Conservation (phyloP, 2,329 filamentous ascomycete genomes). For the Diaporthe amygdali region DNA sequence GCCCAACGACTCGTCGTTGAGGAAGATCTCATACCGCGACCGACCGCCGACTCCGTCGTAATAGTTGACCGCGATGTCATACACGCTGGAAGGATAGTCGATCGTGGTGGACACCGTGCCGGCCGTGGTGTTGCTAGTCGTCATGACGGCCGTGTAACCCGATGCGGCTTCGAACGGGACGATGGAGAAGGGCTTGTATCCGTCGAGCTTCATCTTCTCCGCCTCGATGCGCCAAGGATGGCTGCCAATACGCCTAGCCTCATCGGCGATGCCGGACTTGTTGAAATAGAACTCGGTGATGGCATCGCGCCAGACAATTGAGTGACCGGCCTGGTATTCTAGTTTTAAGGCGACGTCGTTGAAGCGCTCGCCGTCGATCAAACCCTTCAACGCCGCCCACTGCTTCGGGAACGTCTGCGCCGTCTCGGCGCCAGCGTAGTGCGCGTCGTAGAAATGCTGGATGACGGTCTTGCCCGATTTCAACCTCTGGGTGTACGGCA, state of each 20-base stretch:
- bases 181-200: slow-evolving; percentile 60
- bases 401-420: slow-evolving; percentile 61
- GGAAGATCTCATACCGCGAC: slow-evolving; percentile 58
- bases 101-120: slow-evolving; percentile 55
- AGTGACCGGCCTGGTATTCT: slow-evolving; percentile 71
- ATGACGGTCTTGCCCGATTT: slow-evolving; percentile 70
- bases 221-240: slow-evolving; percentile 73
- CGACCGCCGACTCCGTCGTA: slow-evolving; percentile 66
- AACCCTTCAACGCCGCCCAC: slow-evolving; percentile 61
- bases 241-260: slow-evolving; percentile 58
- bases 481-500: slow-evolving; percentile 68
- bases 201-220: slow-evolving; percentile 65
- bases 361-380: slow-evolving; percentile 64
- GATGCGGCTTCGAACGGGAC: slow-evolving; percentile 66
- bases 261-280: slow-evolving; percentile 65
- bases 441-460: slow-evolving; percentile 58
- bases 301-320: slow-evolving; percentile 73
- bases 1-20: slow-evolving; percentile 59
- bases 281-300: slow-evolving; percentile 70
- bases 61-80: slow-evolving; percentile 71
- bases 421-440: slow-evolving; percentile 59
- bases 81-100: slow-evolving; percentile 56
- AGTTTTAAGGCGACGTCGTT: slow-evolving; percentile 64
- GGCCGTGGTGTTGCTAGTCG: slow-evolving; percentile 53
- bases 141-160: slow-evolving; percentile 59